These are phyloP conservation scores for Paraphaeosphaeria sporulosa DNA, from an alignment of 2,329 filamentous ascomycete species.

Conservation along the genomic window DNA sequence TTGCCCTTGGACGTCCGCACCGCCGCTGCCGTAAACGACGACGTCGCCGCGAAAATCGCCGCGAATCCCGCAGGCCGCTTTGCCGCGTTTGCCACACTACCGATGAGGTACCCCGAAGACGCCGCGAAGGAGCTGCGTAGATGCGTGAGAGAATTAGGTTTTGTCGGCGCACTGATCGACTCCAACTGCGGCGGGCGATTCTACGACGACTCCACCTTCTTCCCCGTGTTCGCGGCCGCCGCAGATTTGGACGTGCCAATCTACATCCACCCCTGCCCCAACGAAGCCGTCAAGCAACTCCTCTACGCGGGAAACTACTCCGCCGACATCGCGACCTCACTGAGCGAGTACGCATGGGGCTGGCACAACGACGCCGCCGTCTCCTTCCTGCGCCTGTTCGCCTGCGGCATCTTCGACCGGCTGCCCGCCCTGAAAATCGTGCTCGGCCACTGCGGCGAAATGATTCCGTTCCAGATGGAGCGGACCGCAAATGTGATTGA, in stretches of 20 bases:
- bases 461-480: conserved; percentile 63
- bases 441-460: conserved; percentile 62
- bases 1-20: not conserved
- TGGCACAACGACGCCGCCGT: conserved; percentile 62
- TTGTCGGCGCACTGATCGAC: conserved; percentile 58
- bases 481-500: conserved; percentile 41
- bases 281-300: conserved; percentile 59
- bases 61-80: conserved; percentile 41
- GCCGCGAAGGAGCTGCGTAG: conserved; percentile 48
- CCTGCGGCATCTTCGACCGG: conserved; percentile 62
- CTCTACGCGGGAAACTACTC: conserved; percentile 58
- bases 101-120: conserved; percentile 45
- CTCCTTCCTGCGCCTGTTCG: conserved; percentile 58
- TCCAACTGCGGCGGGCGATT: conserved; percentile 49
- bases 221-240: conserved; percentile 49
- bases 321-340: conserved; percentile 30
- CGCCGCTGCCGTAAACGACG: conserved; percentile 36
- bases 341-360: conserved; percentile 55
- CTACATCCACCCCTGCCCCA: conserved; percentile 53
- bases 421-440: conserved; percentile 63
- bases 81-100: conserved; percentile 53
- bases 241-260: conserved; percentile 52
- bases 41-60: conserved; percentile 40
- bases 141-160: conserved; percentile 51
- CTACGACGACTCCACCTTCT: conserved; percentile 56